Conservation (phyloP, 1,284 basidiomycete genomes). For the Ustanciosporium gigantosporum region DNA sequence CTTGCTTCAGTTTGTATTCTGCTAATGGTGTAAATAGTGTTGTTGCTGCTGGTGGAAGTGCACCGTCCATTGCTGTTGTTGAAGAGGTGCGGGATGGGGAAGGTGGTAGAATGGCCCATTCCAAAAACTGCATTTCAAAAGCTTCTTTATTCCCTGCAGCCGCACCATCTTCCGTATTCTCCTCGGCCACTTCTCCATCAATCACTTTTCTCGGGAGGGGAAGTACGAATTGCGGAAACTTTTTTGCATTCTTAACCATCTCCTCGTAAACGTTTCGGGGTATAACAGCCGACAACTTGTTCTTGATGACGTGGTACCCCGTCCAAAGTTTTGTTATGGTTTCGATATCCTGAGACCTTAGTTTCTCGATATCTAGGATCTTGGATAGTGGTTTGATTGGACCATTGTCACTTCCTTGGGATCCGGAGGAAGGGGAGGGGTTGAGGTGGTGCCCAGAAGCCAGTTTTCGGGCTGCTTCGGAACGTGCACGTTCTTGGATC, state of each 20-base stretch:
- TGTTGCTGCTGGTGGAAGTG: slow-evolving; percentile 22
- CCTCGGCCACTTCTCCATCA: slow-evolving; percentile 7
- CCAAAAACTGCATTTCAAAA: slow-evolving; percentile 57
- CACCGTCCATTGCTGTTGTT: slow-evolving; percentile 2
- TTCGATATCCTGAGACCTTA: slow-evolving; percentile 30
- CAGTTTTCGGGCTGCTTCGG: slow-evolving; percentile 38
- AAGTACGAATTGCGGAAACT: slow-evolving; percentile 56
- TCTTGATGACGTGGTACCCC: slow-evolving; percentile 54
- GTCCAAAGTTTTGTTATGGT: slow-evolving; percentile 57
- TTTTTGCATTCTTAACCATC: slow-evolving; percentile 41
- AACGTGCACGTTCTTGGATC: slow-evolving; percentile 22
- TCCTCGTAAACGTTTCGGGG: slow-evolving; percentile 44
- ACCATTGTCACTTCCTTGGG: slow-evolving; percentile 19
- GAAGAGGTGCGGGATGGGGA: no score
- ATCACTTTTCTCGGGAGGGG: slow-evolving; percentile 49
- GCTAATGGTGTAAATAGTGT: slow-evolving; percentile 88
- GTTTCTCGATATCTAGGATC: slow-evolving; percentile 51
- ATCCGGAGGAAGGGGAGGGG: slow-evolving; percentile 23
- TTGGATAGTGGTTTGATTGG: slow-evolving; percentile 48
- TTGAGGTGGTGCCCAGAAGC: slow-evolving; percentile 22
- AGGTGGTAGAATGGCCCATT: slow-evolving; percentile 51
- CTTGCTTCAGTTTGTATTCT: slow-evolving; percentile 85
- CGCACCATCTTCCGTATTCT: slow-evolving; percentile 5
- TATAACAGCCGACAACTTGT: slow-evolving; percentile 58
- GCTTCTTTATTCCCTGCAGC: slow-evolving; percentile 28